These are phyloP conservation scores for Acanthamoeba culbertsoni DNA, from an alignment of 208 protist genomes.

Conservation along the genomic window DNA sequence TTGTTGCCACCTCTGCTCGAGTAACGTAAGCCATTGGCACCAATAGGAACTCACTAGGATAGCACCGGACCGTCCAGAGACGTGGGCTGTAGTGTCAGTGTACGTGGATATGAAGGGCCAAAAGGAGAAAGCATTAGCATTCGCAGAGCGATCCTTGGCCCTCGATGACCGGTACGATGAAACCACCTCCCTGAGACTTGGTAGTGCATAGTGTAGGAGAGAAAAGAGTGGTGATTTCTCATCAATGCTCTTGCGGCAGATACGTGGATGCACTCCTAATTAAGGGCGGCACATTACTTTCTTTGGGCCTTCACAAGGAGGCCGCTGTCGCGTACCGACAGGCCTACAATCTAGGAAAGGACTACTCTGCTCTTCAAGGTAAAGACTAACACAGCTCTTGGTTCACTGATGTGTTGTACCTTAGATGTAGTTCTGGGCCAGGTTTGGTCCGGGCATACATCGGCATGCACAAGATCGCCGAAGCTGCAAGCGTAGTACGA, in stretches of 20 bases:
- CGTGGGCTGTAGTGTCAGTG: background rate
- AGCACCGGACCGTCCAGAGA: background rate
- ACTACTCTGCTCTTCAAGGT: slow-evolving; percentile 19
- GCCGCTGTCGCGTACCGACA: background rate
- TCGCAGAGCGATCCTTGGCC: background rate
- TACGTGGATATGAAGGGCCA: slow-evolving; percentile 19
- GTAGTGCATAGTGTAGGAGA: background rate
- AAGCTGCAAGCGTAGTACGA: background rate
- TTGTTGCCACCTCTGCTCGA: background rate
- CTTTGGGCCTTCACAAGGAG: background rate
- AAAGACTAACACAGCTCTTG: background rate
- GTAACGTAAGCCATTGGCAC: too few species aligned
- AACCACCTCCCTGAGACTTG: too few species aligned
- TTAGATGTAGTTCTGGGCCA: too few species aligned
- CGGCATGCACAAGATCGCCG: background rate
- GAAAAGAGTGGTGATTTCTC: background rate
- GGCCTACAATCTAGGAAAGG: background rate
- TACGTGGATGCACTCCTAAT: background rate
- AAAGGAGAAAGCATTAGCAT: background rate
- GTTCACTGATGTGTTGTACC: background rate
- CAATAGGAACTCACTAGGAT: background rate
- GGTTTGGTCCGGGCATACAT: background rate
- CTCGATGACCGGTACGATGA: background rate
- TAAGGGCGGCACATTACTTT: background rate
- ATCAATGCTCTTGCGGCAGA: background rate